Evolutionary conservation across 306 rosid genomes (phyloP), one percentile per base, ranked within the genome.

Genomic region (Canavalia gladiata): DNA sequence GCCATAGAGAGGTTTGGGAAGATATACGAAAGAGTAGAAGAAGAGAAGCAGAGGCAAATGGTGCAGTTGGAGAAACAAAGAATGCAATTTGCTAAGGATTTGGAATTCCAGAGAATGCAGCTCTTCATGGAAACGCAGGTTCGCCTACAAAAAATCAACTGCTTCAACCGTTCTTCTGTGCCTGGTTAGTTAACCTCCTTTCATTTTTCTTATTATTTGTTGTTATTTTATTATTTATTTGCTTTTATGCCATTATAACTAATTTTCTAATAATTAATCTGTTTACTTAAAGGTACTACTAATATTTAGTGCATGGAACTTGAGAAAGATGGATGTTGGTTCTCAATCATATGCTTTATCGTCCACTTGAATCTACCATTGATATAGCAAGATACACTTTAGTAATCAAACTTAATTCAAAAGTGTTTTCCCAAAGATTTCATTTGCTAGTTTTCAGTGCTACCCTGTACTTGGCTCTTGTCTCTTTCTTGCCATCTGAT

Each of bases 81-180:
- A 73, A 88, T 89, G 97, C 92, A 90, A 46, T 90, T 90, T 74
- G 69, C 88, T 9, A 90, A 88, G 86, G 97, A 92, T 83, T 88
- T 89, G 88, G 95, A 92, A 76, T 86, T 7, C 29, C 95, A 89
- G 43, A 80, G 92, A 56, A 86, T 92, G 91, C 82, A 88, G 52
- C 87, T 90, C 33, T 83, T 85, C 74, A 81, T 88, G 91, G 97
- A 92, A 55, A 90, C 89, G 2, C 92, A 90, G 78, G 64, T 87
- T 69, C 90, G 84, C 75, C 80, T 91, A 37, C 87, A 83, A 25
- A 91, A 88, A 78, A 76, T 75, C 72, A 91, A 88, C 55, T 81
- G 69, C 78, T 82, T 88, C 84, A 89, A 85, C 66, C 82, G 85
- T 51, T 68, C 86, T 62, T 76, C 92, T 33, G 72, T 68, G 10